Conservation (phyloP, 108 stramenopile species). For the Schizochytrium sp. region DNA sequence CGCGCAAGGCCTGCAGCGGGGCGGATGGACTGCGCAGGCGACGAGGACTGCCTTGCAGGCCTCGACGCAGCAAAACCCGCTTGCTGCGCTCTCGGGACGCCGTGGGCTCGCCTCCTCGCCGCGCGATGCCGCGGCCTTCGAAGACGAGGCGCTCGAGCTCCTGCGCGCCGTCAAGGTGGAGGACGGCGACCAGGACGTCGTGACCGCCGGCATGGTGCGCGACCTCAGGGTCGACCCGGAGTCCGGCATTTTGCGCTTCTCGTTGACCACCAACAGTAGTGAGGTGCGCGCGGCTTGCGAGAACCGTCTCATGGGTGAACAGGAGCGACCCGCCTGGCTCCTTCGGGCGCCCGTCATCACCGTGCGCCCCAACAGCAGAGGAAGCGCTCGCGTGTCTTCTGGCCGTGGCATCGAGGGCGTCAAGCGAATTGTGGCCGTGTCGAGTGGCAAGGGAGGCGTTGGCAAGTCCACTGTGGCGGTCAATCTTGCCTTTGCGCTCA, state of each 20-base stretch:
- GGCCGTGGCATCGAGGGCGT: not conserved
- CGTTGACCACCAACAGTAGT: not conserved
- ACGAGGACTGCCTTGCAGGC: not conserved
- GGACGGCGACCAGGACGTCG: not conserved
- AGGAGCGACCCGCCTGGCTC: not conserved
- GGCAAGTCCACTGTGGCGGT: slow-evolving; percentile 94
- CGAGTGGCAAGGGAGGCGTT: slow-evolving; percentile 78
- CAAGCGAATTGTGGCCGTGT: slow-evolving; percentile 31
- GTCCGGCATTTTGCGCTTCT: not conserved
- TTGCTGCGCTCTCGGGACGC: not conserved
- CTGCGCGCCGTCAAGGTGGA: not conserved
- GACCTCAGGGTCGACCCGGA: not conserved
- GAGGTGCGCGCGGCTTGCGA: not conserved
- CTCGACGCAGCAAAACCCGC: not conserved
- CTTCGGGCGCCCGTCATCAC: not conserved
- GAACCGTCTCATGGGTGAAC: not conserved
- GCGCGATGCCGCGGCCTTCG: not conserved
- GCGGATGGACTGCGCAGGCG: not conserved
- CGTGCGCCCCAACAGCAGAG: not conserved
- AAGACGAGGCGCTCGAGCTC: not conserved
- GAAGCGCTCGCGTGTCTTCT: not conserved
- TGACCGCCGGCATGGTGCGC: not conserved
- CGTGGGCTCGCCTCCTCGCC: not conserved
- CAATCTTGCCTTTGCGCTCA: slow-evolving; percentile 91
- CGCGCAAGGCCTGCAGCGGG: not conserved